Conservation (phyloP, 208 protist genomes). For the Spongospora subterranea region DNA sequence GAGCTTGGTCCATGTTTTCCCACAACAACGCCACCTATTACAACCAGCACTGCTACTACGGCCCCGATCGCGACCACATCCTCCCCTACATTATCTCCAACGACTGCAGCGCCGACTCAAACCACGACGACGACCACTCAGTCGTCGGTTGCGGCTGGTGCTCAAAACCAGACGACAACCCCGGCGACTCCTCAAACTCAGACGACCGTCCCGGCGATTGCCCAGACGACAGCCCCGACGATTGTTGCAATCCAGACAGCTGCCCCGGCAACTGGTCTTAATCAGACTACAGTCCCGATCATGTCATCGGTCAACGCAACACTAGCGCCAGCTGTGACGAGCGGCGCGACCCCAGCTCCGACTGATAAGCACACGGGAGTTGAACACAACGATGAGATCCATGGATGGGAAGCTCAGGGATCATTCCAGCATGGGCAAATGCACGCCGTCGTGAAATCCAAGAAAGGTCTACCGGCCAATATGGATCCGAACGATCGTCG, state of each 20-base stretch:
- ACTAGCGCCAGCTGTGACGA: background rate
- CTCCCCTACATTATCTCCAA: background rate
- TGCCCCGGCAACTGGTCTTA: background rate
- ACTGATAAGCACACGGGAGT: background rate
- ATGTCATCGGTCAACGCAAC: background rate
- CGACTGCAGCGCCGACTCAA: background rate
- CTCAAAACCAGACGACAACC: background rate
- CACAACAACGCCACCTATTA: background rate
- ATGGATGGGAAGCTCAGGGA: background rate
- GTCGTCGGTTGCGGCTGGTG: background rate
- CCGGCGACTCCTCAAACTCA: background rate
- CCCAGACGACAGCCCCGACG: background rate
- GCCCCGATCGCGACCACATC: background rate
- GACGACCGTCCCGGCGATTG: background rate
- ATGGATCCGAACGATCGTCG: background rate
- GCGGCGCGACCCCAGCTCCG: background rate
- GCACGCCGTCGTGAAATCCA: background rate
- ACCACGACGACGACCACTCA: background rate
- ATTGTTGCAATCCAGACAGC: background rate
- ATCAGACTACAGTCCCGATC: background rate
- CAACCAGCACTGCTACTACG: slow-evolving; percentile 34
- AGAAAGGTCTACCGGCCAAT: background rate
- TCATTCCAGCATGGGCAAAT: background rate
- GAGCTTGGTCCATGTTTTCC: background rate
- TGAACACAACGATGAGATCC: background rate